Conservation (phyloP, 371 early-diverging fungal species). For the Lichtheimia corymbifera region DNA sequence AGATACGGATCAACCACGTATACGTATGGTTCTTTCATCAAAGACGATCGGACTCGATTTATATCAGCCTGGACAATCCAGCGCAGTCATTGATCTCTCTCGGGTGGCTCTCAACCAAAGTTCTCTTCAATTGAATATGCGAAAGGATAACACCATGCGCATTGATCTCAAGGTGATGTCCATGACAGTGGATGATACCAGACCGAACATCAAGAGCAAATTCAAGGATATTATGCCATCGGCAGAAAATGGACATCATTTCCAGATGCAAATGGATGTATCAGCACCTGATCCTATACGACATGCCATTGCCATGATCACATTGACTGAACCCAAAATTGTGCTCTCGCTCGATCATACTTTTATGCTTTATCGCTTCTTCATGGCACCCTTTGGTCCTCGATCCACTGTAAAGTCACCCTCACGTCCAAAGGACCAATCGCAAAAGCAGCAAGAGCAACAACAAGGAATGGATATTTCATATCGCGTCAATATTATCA, state of each 20-base stretch:
- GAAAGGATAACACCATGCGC: conserved; percentile 64
- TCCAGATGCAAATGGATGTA: conserved; percentile 42
- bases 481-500: conserved; percentile 78
- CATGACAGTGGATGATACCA: conserved; percentile 80
- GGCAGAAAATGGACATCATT: conserved; percentile 40
- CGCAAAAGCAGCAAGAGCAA: conserved; percentile 1
- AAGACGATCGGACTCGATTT: conserved; percentile 39
- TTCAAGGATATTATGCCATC: conserved; percentile 84
- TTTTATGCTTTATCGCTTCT: conserved; percentile 71
- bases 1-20: conserved; percentile 2
- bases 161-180: conserved; percentile 71
- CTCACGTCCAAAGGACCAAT: not conserved
- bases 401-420: not conserved
- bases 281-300: conserved; percentile 41
- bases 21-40: conserved; percentile 10
- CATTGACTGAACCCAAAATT: conserved; percentile 82
- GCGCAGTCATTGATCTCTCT: conserved; percentile 21
- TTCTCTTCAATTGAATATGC: conserved; percentile 57
- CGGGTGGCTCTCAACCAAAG: conserved; percentile 58
- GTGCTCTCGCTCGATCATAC: conserved; percentile 86
- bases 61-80: conserved; percentile 17
- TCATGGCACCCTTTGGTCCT: conserved; percentile 58
- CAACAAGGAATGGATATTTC: conserved; percentile 36
- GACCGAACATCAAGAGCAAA: conserved; percentile 75
- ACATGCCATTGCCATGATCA: conserved; percentile 60